phyloP scores from a whole-genome alignment of 805 yeast species.

The Saturnispora silvae region DNA sequence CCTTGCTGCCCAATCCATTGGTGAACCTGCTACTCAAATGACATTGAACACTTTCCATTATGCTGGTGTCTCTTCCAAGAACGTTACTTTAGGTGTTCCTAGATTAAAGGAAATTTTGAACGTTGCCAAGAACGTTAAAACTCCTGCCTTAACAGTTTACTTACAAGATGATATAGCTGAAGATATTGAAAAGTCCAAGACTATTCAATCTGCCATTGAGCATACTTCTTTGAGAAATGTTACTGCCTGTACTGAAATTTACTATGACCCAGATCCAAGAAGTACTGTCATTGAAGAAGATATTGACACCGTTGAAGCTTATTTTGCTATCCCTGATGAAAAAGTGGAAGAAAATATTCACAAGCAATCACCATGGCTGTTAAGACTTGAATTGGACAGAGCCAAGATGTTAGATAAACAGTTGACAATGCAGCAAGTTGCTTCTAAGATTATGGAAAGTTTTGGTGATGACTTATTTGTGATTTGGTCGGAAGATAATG shows the following conservation, averaged over 20 bases:
- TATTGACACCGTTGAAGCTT: conserved; percentile 93
- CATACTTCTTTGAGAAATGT: conserved; percentile 92
- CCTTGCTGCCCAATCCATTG: conserved; percentile 93
- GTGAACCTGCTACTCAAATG: conserved; percentile 98
- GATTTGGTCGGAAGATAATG: conserved; percentile 98
- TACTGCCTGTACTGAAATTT: conserved; percentile 94
- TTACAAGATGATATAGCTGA: conserved; percentile 67
- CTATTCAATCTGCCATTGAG: conserved; percentile 92
- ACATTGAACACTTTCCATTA: conserved; percentile 89
- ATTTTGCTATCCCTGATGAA: conserved; percentile 95
- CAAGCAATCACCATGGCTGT: conserved; percentile 95
- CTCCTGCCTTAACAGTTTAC: conserved; percentile 98
- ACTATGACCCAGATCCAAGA: conserved; percentile 96
- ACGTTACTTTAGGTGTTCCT: conserved; percentile 96
- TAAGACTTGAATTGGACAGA: conserved; percentile 94
- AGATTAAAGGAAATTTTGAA: conserved; percentile 96
- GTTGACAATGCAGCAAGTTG: conserved; percentile 95
- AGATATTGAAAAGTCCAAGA: conserved; percentile 90
- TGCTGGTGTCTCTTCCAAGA: conserved; percentile 99
- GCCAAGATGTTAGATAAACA: conserved; percentile 98
- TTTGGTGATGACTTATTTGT: conserved; percentile 94
- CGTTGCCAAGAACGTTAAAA: conserved; percentile 96
- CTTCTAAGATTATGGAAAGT: conserved; percentile 84
- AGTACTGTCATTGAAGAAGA: conserved; percentile 95
- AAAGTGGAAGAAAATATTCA: conserved; percentile 89